Evolutionary conservation across 148 eudicot species (phyloP).

Genomic region (Nepenthes gracilis): DNA sequence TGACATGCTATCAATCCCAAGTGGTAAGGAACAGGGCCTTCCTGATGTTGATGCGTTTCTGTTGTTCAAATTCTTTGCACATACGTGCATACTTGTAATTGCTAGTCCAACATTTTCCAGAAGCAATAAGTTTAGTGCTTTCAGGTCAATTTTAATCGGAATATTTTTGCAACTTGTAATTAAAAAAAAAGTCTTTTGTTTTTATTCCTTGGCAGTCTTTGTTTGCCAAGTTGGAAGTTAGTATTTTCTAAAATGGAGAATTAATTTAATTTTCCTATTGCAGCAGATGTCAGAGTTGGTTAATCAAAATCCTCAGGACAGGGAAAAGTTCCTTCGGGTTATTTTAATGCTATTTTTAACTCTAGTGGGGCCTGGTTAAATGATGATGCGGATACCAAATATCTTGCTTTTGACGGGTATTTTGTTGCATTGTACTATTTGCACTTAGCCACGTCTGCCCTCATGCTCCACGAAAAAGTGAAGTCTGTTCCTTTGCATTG

Average conservation of each 20-base stretch:
- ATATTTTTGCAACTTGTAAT: no score
- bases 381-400: conserved; percentile 70
- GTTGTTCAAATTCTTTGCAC: no score
- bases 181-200: no score
- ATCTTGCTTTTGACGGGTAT: conserved; percentile 90
- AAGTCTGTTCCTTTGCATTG: conserved; percentile 86
- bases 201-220: no score
- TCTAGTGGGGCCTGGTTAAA: conserved; percentile 77
- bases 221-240: no score
- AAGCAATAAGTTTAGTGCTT: no score
- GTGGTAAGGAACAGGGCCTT: no score
- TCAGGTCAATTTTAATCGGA: no score
- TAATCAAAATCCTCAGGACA: conserved; percentile 73
- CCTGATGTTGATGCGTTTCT: no score
- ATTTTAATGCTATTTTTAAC: conserved; percentile 77
- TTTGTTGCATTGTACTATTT: conserved; percentile 74
- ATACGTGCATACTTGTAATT: no score
- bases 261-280: conserved; percentile 1
- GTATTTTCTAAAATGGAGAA: neutral
- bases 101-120: no score
- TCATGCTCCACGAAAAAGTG: conserved; percentile 68
- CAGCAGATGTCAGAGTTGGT: conserved; percentile 94
- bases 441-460: conserved; percentile 68
- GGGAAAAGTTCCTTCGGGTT: conserved; percentile 95
- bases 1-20: no score